Base-by-base conservation (phyloP, 2,329 filamentous ascomycete genomes). In the Fusarium sp. region DNA sequence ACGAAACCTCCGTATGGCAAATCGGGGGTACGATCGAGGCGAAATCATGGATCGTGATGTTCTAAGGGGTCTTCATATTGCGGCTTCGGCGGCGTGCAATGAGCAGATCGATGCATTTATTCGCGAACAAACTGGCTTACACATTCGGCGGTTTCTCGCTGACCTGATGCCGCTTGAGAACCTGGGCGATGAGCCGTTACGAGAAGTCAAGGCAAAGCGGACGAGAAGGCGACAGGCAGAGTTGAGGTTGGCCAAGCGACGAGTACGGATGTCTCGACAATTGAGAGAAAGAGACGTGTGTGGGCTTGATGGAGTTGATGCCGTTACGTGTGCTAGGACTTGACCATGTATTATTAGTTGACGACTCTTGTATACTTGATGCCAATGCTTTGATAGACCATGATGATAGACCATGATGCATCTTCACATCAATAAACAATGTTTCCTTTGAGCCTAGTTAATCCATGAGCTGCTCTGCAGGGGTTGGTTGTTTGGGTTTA, bases 51-150 rank as follows among this genome's bases (percentile, higher is more conserved):
- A 90, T 75, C 83, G 84, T 54, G 87, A 89, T 75, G 86, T 91
- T 4, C 83, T 91, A 58, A 83, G 85, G 60, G 89, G 89, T 0
- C 80, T 91, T 13, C 87, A 88, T 68, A 85, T 91, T 42, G 88
- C 88, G 6, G 85, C 88, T 33, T 87, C 86, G 6, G 89, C 89
- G 13, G 89, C 89, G 6, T 89, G 88, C 59, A 86, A 91, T 65
- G 85, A 88, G 65, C 81, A 85, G 38, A 84, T 90, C 3, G 88
- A 91, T 76, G 83, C 84, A 0, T 86, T 86, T 78, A 86, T 91
- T 63, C 82, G 84, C 31, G 81, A 85, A 25, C 84, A 85, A 69
- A 90, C 88, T 0, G 89, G 89, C 0, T 76, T 89, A 27, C 82
- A 87, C 16, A 85, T 91, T 54, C 85, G 89, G 36, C 85, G 85